phyloP scores from a whole-genome alignment of 805 yeast species.

The Suhomyces pyralidae region DNA sequence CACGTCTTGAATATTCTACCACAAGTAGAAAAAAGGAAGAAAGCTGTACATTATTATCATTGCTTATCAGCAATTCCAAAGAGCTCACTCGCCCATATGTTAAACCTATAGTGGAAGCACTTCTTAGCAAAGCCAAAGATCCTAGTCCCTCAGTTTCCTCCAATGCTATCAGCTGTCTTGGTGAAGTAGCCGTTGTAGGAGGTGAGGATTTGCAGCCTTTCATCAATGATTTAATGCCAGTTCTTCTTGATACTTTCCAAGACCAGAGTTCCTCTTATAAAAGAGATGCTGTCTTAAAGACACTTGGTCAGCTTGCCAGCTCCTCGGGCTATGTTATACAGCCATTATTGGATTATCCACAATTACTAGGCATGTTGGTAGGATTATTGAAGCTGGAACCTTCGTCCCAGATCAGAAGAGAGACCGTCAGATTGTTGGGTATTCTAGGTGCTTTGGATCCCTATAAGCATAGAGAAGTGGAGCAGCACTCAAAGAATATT shows the following conservation, averaged over 20 bases:
- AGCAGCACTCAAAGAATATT: conserved; percentile 55
- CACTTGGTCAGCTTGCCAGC: conserved; percentile 84
- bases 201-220: conserved; percentile 80
- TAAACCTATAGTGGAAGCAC: conserved; percentile 82
- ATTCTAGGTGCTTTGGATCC: conserved; percentile 97
- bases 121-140: conserved; percentile 73
- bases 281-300: conserved; percentile 82
- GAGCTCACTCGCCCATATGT: conserved; percentile 88
- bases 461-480: conserved; percentile 89
- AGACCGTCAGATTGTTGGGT: conserved; percentile 86
- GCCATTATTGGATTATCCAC: conserved; percentile 90
- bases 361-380: conserved; percentile 75
- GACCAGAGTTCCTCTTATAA: conserved; percentile 88
- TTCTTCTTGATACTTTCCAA: conserved; percentile 81
- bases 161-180: conserved; percentile 80
- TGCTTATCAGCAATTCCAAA: conserved; percentile 72
- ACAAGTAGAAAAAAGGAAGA: conserved; percentile 78
- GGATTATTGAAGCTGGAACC: conserved; percentile 79
- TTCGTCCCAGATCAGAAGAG: conserved; percentile 71
- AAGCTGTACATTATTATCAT: conserved; percentile 69
- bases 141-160: conserved; percentile 79
- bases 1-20: conserved; percentile 80
- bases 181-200: conserved; percentile 84
- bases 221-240: conserved; percentile 77
- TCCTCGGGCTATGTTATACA: conserved; percentile 94